Base-by-base conservation (phyloP, 306 rosid species). In the Castanea crenata region DNA sequence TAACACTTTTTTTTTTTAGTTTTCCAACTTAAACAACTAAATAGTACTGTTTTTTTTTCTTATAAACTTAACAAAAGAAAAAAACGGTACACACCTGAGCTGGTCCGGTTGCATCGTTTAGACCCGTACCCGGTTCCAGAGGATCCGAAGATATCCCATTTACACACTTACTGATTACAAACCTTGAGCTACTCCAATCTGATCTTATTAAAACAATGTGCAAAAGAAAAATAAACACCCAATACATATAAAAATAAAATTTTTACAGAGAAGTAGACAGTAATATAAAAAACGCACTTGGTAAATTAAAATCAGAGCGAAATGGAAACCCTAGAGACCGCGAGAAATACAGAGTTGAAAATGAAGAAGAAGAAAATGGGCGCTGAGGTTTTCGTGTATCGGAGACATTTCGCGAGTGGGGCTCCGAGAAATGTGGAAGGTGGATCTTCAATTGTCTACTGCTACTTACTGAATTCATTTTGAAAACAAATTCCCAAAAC, bases 61-160 rank as follows among this genome's bases (percentile, higher is more conserved):
- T 49, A 11, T 12, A 10, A 49, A 49, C 54, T 49, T 12, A 49
- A 5, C 54, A 20, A 62, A 14, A 41, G 12, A 44, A 4, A 27
- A 49, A 70, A 59, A 32, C 3, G 71, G 18, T 12, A 27, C 46
- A 54, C 46, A 91, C 98, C 89, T 82, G 89, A 23, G 81, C 20
- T 16, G 81, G 62, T 25, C 57, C 69, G 38, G 87, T 46, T 0
- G 76, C 79, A 80, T 68, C 74, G 67, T 70, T 76, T 76, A 71
- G 83, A 38, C 69, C 38, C 16, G 87, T 55, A 76, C 86, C 94
- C 35, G 86, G 75, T 74, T 29, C 75, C 14, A 83, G 5, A 29
- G 86, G 84, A 78, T 32, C 82, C 3, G 89, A 81, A 49, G 49
- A 57, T 18, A 81, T 51, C 0, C 55, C 35, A 4, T 89, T 41